phyloP scores from a whole-genome alignment of 331 rosid species.

The Telfairia occidentalis region DNA sequence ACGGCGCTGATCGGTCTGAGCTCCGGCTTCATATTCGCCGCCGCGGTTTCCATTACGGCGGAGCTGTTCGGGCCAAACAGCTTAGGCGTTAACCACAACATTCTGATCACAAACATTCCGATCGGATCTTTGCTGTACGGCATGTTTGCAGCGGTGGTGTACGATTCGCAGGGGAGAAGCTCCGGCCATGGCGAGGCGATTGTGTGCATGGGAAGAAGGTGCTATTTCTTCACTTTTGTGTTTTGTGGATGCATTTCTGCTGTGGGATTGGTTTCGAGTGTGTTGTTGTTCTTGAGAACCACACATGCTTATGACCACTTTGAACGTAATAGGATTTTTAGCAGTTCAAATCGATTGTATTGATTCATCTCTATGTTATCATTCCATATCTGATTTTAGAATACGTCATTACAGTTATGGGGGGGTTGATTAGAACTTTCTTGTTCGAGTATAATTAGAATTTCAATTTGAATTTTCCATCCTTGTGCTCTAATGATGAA shows the following conservation, averaged over 20 bases:
- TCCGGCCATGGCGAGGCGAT: conserved; percentile 21
- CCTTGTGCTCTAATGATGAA: background rate
- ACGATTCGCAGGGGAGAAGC: conserved; percentile 42
- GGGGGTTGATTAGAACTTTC: too few relatives aligned
- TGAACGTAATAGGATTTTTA: conserved; percentile 41
- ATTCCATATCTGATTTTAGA: background rate
- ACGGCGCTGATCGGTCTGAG: conserved; percentile 78
- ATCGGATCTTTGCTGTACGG: conserved; percentile 85
- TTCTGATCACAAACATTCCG: conserved; percentile 82
- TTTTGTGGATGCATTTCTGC: conserved; percentile 76
- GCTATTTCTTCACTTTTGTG: conserved; percentile 70
- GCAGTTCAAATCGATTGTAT: conserved; percentile 28
- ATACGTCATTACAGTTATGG: too few relatives aligned
- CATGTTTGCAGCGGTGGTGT: conserved; percentile 64
- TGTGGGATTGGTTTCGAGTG: conserved; percentile 54
- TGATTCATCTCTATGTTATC: background rate
- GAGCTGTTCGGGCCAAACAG: conserved; percentile 85
- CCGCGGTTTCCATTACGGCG: conserved; percentile 82
- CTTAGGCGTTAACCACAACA: conserved; percentile 82
- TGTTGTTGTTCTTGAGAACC: conserved; percentile 68
- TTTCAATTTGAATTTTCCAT: background rate
- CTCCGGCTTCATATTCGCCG: conserved; percentile 92
- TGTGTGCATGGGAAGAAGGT: conserved; percentile 81
- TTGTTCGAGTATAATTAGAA: background rate
- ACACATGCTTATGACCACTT: conserved; percentile 64